These are phyloP conservation scores for Diutina ranongensis DNA, from an alignment of 1,139 yeast genomes.

Conservation along the genomic window DNA sequence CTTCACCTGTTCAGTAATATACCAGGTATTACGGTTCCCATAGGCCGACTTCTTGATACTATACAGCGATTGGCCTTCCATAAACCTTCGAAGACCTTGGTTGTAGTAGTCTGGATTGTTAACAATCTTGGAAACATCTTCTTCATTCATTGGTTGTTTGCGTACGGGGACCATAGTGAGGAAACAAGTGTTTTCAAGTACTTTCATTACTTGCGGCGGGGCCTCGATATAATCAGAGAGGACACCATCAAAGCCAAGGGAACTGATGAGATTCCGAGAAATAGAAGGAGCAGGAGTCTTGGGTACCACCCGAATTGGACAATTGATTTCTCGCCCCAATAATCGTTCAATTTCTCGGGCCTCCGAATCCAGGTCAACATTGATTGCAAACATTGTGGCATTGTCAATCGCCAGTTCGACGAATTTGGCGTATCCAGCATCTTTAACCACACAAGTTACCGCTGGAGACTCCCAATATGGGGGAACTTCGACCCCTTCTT, in stretches of 20 bases:
- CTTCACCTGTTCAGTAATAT: constrained; percentile 24
- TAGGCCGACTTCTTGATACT: constrained; percentile 43
- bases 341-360: constrained; percentile 29
- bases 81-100: constrained; percentile 10
- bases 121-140: constrained; percentile 26
- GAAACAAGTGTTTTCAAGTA: constrained; percentile 52
- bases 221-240: constrained; percentile 63
- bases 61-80: constrained; percentile 40
- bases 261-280: constrained; percentile 22
- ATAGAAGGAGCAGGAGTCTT: constrained; percentile 12
- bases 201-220: constrained; percentile 60
- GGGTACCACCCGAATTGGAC: constrained; percentile 23
- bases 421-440: constrained; percentile 37
- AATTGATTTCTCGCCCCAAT: constrained; percentile 18
- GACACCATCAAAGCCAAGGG: constrained; percentile 70
- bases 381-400: constrained; percentile 41
- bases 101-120: neutral
- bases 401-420: constrained; percentile 48
- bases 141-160: constrained; percentile 24
- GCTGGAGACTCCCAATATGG: constrained; percentile 64
- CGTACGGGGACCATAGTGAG: constrained; percentile 60
- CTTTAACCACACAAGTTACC: constrained; percentile 47
- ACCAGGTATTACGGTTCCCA: constrained; percentile 41
- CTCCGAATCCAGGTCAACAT: constrained; percentile 26
- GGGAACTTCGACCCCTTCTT: neutral